These are phyloP conservation scores for Rhodotorula glutinis DNA, from an alignment of 1,284 basidiomycete genomes.

Conservation along the genomic window DNA sequence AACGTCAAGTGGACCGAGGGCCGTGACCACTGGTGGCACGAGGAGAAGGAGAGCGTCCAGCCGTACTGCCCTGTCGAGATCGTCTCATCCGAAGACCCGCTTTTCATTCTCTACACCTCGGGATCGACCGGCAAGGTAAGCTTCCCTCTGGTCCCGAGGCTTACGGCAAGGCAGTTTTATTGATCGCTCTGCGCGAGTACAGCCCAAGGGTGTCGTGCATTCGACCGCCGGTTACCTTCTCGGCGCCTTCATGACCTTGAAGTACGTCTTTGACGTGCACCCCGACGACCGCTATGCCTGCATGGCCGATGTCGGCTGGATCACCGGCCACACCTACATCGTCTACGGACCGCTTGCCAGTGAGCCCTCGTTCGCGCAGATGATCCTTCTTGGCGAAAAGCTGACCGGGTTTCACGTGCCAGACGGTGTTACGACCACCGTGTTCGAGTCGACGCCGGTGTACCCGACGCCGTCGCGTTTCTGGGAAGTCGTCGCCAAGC, in stretches of 20 bases:
- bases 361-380: conserved; percentile 23
- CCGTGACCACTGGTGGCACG: conserved; percentile 95
- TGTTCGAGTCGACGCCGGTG: conserved; percentile 95
- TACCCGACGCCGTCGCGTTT: conserved; percentile 95
- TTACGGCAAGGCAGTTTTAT: no score
- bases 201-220: conserved; percentile 96
- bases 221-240: conserved; percentile 69
- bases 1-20: conserved; percentile 78
- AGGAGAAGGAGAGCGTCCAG: conserved; percentile 73
- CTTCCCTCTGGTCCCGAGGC: no score
- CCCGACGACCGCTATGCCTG: conserved; percentile 73
- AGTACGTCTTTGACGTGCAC: conserved; percentile 96
- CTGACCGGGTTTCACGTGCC: conserved; percentile 6
- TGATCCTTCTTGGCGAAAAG: no score
- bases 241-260: conserved; percentile 54
- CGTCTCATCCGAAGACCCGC: conserved; percentile 86
- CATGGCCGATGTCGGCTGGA: conserved; percentile 99
- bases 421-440: conserved; percentile 83
- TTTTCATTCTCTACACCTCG: conserved; percentile 84
- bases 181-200: not conserved
- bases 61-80: conserved; percentile 83
- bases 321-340: conserved; percentile 97
- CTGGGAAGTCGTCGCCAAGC: conserved; percentile 92
- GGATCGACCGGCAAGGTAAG: conserved; percentile 39
- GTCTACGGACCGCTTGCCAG: conserved; percentile 88